Conservation (phyloP, 148 eudicot species). For the Vaccinium darrowii region DNA sequence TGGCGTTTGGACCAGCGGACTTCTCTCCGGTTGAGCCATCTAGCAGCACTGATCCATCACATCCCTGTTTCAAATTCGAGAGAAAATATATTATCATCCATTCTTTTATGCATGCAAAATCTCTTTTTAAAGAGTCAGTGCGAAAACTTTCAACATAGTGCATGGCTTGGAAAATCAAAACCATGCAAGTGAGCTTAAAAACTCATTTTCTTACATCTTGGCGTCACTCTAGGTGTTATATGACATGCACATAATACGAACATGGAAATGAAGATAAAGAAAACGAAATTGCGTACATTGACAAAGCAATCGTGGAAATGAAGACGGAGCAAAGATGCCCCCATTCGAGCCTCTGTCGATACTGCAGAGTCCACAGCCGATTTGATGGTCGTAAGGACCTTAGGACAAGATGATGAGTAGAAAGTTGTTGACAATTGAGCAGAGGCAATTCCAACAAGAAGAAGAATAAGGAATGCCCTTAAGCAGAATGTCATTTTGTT, state of each 20-base stretch:
- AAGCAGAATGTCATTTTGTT: neutral
- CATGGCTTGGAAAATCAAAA: neutral
- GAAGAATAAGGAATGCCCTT: neutral
- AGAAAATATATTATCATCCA: neutral
- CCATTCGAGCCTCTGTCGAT: constrained; percentile 59
- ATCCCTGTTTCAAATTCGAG: constrained; percentile 39
- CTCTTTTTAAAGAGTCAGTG: neutral
- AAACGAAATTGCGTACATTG: constrained; percentile 26
- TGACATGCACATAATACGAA: neutral
- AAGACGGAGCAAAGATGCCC: constrained; percentile 17
- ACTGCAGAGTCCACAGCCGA: constrained; percentile 44
- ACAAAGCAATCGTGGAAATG: constrained; percentile 31
- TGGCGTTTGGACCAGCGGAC: constrained; percentile 43
- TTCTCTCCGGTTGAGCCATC: constrained; percentile 63
- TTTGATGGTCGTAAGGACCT: constrained; percentile 42
- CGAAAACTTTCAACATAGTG: neutral
- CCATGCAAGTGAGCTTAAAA: neutral
- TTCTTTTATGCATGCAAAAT: neutral
- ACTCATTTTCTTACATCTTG: neutral
- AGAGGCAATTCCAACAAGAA: neutral
- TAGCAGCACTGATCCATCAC: constrained; percentile 59
- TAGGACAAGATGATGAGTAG: constrained; percentile 31
- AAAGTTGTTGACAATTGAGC: neutral
- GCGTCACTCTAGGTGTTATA: neutral
- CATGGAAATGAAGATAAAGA: neutral